Conservation (phyloP, 2,329 filamentous ascomycete species). For the Pyricularia pennisetigena region DNA sequence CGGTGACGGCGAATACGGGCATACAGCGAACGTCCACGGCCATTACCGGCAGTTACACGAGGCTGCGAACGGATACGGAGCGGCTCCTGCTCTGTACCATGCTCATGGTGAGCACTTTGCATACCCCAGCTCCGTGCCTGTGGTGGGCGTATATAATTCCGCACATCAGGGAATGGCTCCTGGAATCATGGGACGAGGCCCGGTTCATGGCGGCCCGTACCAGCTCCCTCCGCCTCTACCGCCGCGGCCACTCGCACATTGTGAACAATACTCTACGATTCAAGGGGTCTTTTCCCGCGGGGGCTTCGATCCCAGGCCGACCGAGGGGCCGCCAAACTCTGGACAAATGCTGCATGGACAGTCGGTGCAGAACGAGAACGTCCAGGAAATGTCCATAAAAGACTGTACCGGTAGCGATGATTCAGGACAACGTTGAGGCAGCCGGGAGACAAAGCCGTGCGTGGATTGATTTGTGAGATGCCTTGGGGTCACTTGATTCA, state of each 20-base stretch:
- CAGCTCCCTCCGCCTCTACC: neutral
- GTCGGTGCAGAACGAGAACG: neutral
- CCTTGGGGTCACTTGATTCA: neutral
- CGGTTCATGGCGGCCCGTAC: neutral
- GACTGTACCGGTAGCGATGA: neutral
- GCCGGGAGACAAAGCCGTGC: neutral
- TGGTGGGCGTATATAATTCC: neutral
- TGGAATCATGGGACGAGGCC: neutral
- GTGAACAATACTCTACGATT: neutral
- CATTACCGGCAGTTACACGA: neutral
- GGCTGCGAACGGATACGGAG: neutral
- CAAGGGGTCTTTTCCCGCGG: neutral
- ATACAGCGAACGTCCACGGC: neutral
- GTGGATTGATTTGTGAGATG: neutral
- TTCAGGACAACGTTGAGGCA: neutral
- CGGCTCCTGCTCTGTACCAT: neutral
- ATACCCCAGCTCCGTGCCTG: neutral
- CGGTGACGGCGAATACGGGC: neutral
- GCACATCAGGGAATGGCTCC: neutral
- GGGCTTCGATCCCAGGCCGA: neutral
- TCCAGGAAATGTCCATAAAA: neutral
- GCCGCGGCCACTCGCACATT: constrained; percentile 12
- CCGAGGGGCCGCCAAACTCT: neutral
- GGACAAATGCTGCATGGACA: neutral
- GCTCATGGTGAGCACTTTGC: neutral